phyloP scores from a whole-genome alignment of 140 eudicot species.

The Oenanthe javanica region DNA sequence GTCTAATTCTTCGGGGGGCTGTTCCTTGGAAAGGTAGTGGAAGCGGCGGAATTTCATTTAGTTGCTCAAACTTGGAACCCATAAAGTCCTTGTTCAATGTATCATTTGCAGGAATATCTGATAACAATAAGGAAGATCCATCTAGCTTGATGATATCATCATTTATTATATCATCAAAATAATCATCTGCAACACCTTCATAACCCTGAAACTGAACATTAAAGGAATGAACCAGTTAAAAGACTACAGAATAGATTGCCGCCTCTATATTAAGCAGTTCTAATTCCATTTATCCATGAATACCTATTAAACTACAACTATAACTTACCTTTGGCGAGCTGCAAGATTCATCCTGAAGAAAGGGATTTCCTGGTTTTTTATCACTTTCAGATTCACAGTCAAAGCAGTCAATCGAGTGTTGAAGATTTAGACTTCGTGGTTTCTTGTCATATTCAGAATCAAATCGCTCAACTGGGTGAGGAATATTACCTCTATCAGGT shows the following conservation, averaged over 20 bases:
- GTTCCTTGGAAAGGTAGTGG: conserved; percentile 44
- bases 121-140: conserved; percentile 26
- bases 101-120: conserved; percentile 11
- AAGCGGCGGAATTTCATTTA: conserved; percentile 11
- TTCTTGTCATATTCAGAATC: conserved; percentile 31
- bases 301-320: not conserved
- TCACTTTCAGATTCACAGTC: not conserved
- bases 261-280: not conserved
- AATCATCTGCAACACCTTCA: conserved; percentile 47
- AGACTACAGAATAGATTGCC: not conserved
- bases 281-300: not conserved
- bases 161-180: conserved; percentile 74
- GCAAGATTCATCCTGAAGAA: conserved; percentile 25
- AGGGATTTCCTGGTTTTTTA: conserved; percentile 18
- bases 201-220: conserved; percentile 21
- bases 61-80: conserved; percentile 1
- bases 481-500: conserved; percentile 24
- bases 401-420: not conserved
- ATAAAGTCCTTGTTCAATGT: not conserved
- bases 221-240: not conserved
- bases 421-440: not conserved
- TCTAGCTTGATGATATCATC: conserved; percentile 78
- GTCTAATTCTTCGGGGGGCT: conserved; percentile 50
- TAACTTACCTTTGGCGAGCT: conserved; percentile 32
- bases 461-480: conserved; percentile 45